Evolutionary conservation across 768 basidiomycete genomes (phyloP).

Genomic region (Chiua virens): DNA sequence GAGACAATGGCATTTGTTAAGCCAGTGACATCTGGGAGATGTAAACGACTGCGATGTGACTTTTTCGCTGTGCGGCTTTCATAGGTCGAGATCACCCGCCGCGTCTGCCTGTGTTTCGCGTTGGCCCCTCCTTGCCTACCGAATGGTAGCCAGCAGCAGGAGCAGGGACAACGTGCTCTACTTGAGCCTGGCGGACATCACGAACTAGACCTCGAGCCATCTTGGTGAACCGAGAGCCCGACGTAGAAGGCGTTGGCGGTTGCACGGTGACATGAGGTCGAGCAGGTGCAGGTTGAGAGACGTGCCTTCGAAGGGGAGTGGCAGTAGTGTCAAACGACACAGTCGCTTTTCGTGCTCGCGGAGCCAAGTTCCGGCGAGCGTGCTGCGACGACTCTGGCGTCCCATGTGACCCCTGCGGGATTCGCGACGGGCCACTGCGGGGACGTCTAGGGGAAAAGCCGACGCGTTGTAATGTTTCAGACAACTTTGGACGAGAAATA

Average conservation of each 20-base stretch:
- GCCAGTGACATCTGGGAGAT: conserved; percentile 83
- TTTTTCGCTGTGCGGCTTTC: conserved; percentile 16
- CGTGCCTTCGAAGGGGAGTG: conserved; percentile 27
- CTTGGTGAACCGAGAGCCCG: conserved; percentile 57
- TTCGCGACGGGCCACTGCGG: conserved; percentile 42
- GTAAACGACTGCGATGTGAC: conserved; percentile 42
- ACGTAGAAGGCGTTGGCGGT: conserved; percentile 60
- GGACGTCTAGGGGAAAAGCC: conserved; percentile 77
- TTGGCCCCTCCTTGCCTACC: conserved; percentile 25
- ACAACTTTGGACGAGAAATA: conserved; percentile 57
- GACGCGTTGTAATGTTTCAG: conserved; percentile 68
- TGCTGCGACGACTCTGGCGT: conserved; percentile 14
- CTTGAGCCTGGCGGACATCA: conserved; percentile 50
- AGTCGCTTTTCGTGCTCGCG: conserved; percentile 31
- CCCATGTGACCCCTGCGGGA: conserved; percentile 16
- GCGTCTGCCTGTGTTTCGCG: conserved; percentile 23
- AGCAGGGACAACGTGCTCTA: conserved; percentile 9
- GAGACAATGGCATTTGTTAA: conserved; percentile 76
- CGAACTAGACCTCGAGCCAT: conserved; percentile 55
- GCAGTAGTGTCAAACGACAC: conserved; percentile 29
- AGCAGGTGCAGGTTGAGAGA: conserved; percentile 14
- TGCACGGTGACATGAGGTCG: conserved; percentile 55
- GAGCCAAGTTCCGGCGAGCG: conserved; percentile 31
- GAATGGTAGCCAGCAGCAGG: conserved; percentile 1
- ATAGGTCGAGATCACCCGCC: conserved; percentile 2